A percentile compares a stretch with the other conserved stretches of the same genome.
Evolutionary conservation across 164 flowering plant species (phyloP).

Genomic region (Vitis amurensis): DNA sequence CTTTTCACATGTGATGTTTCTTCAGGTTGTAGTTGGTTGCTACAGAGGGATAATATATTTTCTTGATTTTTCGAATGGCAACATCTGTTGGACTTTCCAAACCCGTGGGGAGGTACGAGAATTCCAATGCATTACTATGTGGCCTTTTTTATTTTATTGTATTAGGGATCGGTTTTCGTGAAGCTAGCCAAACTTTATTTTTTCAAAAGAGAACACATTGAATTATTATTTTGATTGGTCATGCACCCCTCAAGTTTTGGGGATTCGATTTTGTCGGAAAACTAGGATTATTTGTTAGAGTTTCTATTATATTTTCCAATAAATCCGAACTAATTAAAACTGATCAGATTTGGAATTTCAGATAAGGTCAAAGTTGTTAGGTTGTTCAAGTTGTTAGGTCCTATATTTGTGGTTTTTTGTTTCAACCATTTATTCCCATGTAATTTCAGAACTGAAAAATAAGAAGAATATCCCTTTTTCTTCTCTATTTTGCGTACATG

Average conservation of each 20-base stretch:
- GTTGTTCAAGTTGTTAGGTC: too few relatives aligned
- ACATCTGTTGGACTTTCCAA: conserved; percentile 68
- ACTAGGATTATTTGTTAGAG: too few relatives aligned
- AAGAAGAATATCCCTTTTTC: too few relatives aligned
- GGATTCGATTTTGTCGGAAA: not conserved
- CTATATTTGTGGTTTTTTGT: too few relatives aligned
- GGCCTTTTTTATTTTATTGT: not conserved
- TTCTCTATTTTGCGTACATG: too few relatives aligned
- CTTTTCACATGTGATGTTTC: conserved; percentile 4
- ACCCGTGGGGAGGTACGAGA: conserved; percentile 77
- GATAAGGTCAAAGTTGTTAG: too few relatives aligned
- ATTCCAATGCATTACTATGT: not conserved
- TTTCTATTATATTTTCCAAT: too few relatives aligned
- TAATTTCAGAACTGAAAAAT: too few relatives aligned
- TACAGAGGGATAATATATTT: conserved; percentile 85
- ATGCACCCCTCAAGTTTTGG: not conserved
- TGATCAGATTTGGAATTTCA: too few relatives aligned
- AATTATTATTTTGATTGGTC: not conserved
- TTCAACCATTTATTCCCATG: too few relatives aligned
- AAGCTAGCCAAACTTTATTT: not conserved
- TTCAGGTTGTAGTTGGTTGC: conserved; percentile 88
- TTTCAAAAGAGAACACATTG: not conserved
- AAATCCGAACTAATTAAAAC: too few relatives aligned
- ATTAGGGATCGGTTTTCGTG: not conserved
- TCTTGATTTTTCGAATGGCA: conserved; percentile 68